Evolutionary conservation across 192 early-diverging fungal species (phyloP).

Genomic region (Podochytrium sp.): DNA sequence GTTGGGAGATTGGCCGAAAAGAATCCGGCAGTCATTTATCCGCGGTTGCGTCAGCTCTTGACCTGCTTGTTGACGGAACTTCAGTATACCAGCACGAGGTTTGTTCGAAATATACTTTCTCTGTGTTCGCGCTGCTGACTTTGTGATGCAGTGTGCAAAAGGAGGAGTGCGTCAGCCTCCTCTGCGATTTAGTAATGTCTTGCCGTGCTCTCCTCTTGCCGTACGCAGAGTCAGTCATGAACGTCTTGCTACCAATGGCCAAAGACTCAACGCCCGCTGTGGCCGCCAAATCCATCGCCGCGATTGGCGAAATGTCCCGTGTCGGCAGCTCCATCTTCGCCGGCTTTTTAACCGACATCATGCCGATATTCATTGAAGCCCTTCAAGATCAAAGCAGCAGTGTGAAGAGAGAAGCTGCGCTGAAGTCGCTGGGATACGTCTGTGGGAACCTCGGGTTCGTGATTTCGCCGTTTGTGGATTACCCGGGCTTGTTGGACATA

Average conservation of each 20-base stretch:
- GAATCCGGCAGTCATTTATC: constrained; percentile 84
- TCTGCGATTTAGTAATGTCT: constrained; percentile 67
- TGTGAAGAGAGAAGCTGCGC: constrained; percentile 74
- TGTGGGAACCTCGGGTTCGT: constrained; percentile 77
- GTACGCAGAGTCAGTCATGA: constrained; percentile 76
- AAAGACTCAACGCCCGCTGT: constrained; percentile 66
- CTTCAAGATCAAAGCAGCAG: constrained; percentile 75
- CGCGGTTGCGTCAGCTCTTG: constrained; percentile 68
- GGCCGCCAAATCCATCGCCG: constrained; percentile 70
- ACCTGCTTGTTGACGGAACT: constrained; percentile 77
- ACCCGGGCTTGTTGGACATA: constrained; percentile 72
- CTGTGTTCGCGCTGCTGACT: neutral
- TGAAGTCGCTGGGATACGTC: constrained; percentile 75
- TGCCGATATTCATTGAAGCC: constrained; percentile 69
- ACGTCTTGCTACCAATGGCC: constrained; percentile 70
- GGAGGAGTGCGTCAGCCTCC: constrained; percentile 69
- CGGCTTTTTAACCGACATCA: constrained; percentile 69
- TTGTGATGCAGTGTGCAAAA: constrained; percentile 59
- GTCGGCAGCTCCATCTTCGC: constrained; percentile 37
- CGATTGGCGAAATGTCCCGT: constrained; percentile 68
- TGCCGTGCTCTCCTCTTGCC: constrained; percentile 74
- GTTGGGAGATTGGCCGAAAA: constrained; percentile 72
- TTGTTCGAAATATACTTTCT: neutral
- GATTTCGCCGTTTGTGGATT: constrained; percentile 80
- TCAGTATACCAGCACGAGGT: constrained; percentile 59